These are phyloP conservation scores for Schizophyllum amplum DNA, from an alignment of 1,284 basidiomycete genomes.

Conservation along the genomic window DNA sequence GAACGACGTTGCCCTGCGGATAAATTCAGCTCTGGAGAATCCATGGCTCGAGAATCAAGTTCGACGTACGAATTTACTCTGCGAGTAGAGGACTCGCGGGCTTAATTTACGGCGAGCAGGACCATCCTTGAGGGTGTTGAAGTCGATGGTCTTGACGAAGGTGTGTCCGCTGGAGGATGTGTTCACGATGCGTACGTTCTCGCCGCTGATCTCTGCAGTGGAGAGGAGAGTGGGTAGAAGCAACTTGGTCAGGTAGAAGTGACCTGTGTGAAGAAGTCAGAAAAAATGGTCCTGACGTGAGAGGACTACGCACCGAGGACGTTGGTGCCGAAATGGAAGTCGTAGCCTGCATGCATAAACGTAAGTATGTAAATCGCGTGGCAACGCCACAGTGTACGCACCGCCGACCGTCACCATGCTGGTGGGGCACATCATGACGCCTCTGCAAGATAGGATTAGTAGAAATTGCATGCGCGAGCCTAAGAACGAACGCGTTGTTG, in stretches of 20 bases:
- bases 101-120: conserved; percentile 23
- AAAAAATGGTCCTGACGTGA: conserved; percentile 22
- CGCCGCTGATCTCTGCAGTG: conserved; percentile 19
- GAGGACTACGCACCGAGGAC: conserved; percentile 24
- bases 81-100: conserved; percentile 27
- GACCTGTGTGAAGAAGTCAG: conserved; percentile 31
- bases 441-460: background rate
- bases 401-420: background rate
- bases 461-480: background rate
- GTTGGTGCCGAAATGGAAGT: conserved; percentile 47
- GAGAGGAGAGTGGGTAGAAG: conserved; percentile 35
- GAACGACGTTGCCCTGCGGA: conserved; percentile 7
- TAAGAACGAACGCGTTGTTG: conserved; percentile 32
- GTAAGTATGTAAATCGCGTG: background rate
- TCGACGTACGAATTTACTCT: conserved; percentile 36
- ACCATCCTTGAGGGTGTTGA: conserved; percentile 29
- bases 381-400: background rate
- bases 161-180: conserved; percentile 28
- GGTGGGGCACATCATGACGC: background rate
- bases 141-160: conserved; percentile 12
- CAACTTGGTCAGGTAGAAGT: conserved; percentile 40
- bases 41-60: background rate
- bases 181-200: conserved; percentile 30
- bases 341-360: conserved; percentile 29
- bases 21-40: background rate